Evolutionary conservation across 345 rosid species (phyloP), one percentile per base, ranked within the genome.

Genomic region (Populus euphratica): DNA sequence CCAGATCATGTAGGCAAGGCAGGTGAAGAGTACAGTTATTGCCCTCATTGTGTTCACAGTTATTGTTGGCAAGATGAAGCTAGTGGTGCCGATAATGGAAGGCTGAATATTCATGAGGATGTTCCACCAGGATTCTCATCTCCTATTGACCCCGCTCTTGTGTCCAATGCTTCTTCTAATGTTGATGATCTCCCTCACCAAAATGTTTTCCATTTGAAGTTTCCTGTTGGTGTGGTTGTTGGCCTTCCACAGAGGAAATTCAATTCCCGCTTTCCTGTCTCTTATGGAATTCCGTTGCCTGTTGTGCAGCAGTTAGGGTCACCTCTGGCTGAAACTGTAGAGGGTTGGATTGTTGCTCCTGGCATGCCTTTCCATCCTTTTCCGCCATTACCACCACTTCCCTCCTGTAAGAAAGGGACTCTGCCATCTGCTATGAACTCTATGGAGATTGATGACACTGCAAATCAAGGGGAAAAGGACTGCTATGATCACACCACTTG

Each of bases 81-180:
- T 44, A 44, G 72, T 73, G 54, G 69, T 52, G 68, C 79, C 39
- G 77, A 75, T 54, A n/a, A 23, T 72, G 85, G 86, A 73, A 82
- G 77, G 52, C 82, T 77, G 62, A 89, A 80, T 73, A 69, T 39
- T 59, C 89, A 72, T 56, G 94, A 89, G 38, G 93, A 92, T 77
- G 86, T 83, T 78, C 98, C 99, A 56, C 99, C 98, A 12, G 97
- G 99, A 50, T 96, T 96, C 83, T 83, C 97, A 68, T 89, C 92
- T 56, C 88, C 84, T 31, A 52, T 33, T 3, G 74, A 72, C 47
- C 54, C 81, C 20, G 77, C 86, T 36, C 64, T 78, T 66, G 72
- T 88, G 56, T 81, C 87, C 16, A 80, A 74, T 75, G 76, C 83
- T 77, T 77, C 86, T 72, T 79, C 88, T 72, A 73, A 83, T 65